A percentile compares a stretch with the other conserved stretches of the same genome.
Conservation (phyloP, 2,329 filamentous ascomycete genomes). For the Epichloe typhina region DNA sequence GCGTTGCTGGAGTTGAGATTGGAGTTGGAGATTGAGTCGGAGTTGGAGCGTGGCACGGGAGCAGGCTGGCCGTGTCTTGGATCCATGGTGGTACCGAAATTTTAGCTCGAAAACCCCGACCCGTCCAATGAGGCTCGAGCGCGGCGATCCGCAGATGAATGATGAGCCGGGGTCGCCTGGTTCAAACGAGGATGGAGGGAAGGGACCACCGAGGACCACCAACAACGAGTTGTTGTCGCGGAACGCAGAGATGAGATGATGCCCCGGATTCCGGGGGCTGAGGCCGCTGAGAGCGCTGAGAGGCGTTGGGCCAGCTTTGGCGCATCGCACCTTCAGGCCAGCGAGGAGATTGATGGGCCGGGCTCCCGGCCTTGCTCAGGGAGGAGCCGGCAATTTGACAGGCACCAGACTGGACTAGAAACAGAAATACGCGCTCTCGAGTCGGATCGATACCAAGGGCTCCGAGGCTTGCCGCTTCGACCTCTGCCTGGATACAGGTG, state of each 20-base stretch:
- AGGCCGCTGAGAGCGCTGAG: no score
- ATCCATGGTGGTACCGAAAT: constrained; percentile 21
- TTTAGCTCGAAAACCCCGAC: constrained; percentile 22
- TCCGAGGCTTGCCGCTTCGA: no score
- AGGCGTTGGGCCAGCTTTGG: background rate
- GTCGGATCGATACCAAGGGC: background rate
- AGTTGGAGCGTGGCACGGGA: constrained; percentile 7
- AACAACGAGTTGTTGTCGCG: no score
- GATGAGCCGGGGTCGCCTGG: background rate
- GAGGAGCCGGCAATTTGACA: no score
- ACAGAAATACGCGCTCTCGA: no score
- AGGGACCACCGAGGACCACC: background rate
- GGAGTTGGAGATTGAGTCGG: background rate
- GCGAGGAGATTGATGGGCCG: background rate
- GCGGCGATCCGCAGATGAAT: constrained; percentile 1
- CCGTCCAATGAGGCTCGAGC: constrained; percentile 1
- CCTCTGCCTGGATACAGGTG: no score
- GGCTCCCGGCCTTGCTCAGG: background rate
- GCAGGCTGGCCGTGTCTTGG: constrained; percentile 14
- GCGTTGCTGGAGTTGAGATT: constrained; percentile 1
- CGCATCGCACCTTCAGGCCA: constrained; percentile 3
- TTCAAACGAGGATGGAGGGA: background rate
- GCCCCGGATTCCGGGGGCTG: background rate
- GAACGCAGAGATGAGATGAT: background rate
- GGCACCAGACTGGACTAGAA: no score